A percentile compares a stretch with the other conserved stretches of the same genome.
These are phyloP conservation scores for Xylaria sp. DNA, from an alignment of 2,329 filamentous ascomycete species.

Conservation along the genomic window DNA sequence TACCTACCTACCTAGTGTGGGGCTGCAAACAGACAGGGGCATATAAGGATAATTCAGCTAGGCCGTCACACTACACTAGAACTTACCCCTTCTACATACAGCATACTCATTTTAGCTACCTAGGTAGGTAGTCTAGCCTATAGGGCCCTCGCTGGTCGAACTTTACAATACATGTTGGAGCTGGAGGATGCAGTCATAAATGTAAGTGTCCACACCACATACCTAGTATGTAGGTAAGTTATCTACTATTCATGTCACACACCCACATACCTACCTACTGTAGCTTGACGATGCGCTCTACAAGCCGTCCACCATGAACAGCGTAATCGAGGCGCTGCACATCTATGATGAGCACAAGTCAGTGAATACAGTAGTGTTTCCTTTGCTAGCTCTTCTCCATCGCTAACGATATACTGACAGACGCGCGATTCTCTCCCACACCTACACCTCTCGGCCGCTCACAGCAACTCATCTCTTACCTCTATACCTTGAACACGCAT, in stretches of 20 bases:
- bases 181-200: no score
- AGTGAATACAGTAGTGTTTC: constrained; percentile 43
- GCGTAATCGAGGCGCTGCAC: constrained; percentile 93
- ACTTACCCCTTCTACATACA: no score
- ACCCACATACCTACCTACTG: background rate
- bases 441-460: constrained; percentile 84
- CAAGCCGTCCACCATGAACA: constrained; percentile 71
- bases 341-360: constrained; percentile 97
- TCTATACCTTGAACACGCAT: constrained; percentile 84
- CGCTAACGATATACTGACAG: constrained; percentile 60
- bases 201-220: no score
- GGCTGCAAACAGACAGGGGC: no score
- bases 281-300: constrained; percentile 44
- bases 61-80: no score
- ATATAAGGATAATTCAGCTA: no score
- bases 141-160: no score
- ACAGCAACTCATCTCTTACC: constrained; percentile 81
- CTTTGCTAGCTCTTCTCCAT: background rate
- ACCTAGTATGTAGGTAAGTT: constrained; percentile 9
- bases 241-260: constrained; percentile 1
- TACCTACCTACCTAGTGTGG: no score
- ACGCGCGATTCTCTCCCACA: constrained; percentile 86
- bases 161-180: no score
- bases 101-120: no score
- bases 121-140: no score